phyloP scores from a whole-genome alignment of 139 green algal species.

The Picochlorum sp. region DNA sequence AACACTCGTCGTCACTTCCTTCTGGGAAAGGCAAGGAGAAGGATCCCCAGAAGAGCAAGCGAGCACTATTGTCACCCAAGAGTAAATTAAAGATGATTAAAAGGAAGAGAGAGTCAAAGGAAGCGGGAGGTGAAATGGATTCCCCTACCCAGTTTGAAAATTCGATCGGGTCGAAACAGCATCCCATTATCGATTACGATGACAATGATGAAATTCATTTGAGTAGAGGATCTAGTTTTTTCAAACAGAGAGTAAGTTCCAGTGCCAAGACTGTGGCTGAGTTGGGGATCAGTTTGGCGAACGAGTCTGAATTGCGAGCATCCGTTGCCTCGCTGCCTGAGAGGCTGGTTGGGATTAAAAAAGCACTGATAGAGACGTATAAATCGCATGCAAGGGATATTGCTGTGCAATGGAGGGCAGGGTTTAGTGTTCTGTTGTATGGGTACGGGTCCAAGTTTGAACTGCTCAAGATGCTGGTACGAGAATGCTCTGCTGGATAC shows the following conservation, averaged over 20 bases:
- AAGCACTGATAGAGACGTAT: background rate
- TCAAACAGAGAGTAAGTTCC: background rate
- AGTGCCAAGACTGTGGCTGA: background rate
- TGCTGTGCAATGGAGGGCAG: conserved; percentile 10
- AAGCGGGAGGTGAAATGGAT: too few species aligned
- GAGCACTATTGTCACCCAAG: too few species aligned
- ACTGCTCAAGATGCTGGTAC: conserved; percentile 62
- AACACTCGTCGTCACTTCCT: too few species aligned
- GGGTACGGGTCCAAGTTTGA: conserved; percentile 72
- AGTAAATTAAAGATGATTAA: too few species aligned
- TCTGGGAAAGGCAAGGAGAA: too few species aligned
- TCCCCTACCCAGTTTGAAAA: too few species aligned
- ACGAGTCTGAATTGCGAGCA: conserved; percentile 8
- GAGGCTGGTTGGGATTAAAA: conserved; percentile 18
- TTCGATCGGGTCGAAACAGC: too few species aligned
- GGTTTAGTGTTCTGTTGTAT: conserved; percentile 74
- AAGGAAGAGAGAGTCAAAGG: too few species aligned
- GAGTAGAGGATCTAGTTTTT: too few species aligned
- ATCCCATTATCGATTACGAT: background rate
- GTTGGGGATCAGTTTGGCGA: conserved; percentile 5
- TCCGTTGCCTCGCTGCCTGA: conserved; percentile 6
- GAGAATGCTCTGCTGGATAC: background rate
- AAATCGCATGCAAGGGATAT: conserved; percentile 8
- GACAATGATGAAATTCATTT: background rate
- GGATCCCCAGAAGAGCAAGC: too few species aligned